Evolutionary conservation across 140 eudicot genomes (phyloP).

Genomic region (Senecio squalidus): DNA sequence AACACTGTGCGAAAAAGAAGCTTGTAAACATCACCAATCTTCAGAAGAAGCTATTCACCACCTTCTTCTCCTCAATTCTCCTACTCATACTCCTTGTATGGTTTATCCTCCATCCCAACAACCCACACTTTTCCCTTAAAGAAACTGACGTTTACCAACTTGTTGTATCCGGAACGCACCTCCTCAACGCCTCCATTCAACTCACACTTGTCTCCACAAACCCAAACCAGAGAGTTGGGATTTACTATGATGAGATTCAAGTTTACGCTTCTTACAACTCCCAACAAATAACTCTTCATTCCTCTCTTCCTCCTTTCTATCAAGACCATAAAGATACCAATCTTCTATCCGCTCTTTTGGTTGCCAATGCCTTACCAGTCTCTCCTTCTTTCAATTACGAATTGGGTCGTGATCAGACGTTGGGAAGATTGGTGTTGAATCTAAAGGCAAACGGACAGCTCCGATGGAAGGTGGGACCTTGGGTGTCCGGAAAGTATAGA

Average conservation of each 20-base stretch:
- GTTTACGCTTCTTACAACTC: conserved; percentile 61
- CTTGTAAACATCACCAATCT: conserved; percentile 28
- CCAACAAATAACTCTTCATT: conserved; percentile 49
- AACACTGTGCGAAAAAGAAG: conserved; percentile 45
- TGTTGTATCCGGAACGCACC: conserved; percentile 46
- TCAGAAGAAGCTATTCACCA: conserved; percentile 65
- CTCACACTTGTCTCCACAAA: conserved; percentile 51
- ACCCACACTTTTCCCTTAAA: conserved; percentile 62
- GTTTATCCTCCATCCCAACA: conserved; percentile 62
- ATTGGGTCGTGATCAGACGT: conserved; percentile 47
- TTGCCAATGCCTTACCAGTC: conserved; percentile 47
- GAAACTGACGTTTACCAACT: conserved; percentile 60
- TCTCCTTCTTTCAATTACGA: conserved; percentile 54
- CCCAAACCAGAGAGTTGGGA: conserved; percentile 65
- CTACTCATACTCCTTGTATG: conserved; percentile 46
- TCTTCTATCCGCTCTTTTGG: conserved; percentile 38
- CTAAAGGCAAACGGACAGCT: conserved; percentile 54
- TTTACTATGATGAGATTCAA: conserved; percentile 53
- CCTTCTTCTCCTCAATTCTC: conserved; percentile 52
- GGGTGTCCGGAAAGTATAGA: conserved; percentile 64
- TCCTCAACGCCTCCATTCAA: conserved; percentile 60
- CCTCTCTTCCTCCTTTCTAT: conserved; percentile 54
- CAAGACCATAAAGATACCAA: conserved; percentile 56
- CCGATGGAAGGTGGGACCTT: conserved; percentile 64
- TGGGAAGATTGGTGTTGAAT: conserved; percentile 44